A percentile compares a stretch with the other conserved stretches of the same genome.
Evolutionary conservation across 257 asterid species (phyloP).

Genomic region (Nicotiana benthamiana): DNA sequence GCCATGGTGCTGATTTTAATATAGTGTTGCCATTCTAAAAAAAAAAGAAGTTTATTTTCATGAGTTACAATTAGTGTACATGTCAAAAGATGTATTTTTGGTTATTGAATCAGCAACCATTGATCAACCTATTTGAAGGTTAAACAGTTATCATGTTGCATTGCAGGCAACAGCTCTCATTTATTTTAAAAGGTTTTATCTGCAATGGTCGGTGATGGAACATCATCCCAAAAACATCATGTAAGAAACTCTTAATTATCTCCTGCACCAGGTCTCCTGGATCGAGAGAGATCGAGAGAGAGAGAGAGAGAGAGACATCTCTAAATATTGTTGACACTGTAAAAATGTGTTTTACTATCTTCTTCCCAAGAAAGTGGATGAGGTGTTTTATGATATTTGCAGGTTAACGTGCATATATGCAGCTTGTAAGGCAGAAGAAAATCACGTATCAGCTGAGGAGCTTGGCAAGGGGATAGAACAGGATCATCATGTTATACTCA

Average conservation of each 20-base stretch:
- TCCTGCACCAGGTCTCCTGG: no score
- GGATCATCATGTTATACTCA: conserved; percentile 82
- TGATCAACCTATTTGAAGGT: background rate
- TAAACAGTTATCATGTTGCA: conserved; percentile 11
- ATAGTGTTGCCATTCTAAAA: no score
- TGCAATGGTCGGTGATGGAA: conserved; percentile 98
- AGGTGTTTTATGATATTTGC: background rate
- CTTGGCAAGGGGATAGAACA: conserved; percentile 98
- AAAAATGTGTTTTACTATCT: background rate
- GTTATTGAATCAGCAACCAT: conserved; percentile 1
- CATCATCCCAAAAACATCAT: conserved; percentile 96
- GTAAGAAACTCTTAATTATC: conserved; percentile 24
- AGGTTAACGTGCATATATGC: conserved; percentile 97
- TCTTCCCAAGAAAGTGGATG: background rate
- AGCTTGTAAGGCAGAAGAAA: conserved; percentile 97
- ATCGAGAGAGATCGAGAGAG: no score
- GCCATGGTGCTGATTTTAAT: no score
- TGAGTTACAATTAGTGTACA: no score
- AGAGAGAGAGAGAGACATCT: no score
- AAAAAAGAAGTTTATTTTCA: no score
- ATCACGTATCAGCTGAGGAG: conserved; percentile 98
- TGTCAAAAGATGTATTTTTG: background rate
- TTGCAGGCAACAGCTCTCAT: conserved; percentile 94
- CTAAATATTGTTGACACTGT: no score
- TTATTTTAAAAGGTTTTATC: conserved; percentile 89